Evolutionary conservation across 2,329 filamentous ascomycete species (phyloP), one percentile per base, ranked within the genome.

Genomic region (Fusarium austroafricanum): DNA sequence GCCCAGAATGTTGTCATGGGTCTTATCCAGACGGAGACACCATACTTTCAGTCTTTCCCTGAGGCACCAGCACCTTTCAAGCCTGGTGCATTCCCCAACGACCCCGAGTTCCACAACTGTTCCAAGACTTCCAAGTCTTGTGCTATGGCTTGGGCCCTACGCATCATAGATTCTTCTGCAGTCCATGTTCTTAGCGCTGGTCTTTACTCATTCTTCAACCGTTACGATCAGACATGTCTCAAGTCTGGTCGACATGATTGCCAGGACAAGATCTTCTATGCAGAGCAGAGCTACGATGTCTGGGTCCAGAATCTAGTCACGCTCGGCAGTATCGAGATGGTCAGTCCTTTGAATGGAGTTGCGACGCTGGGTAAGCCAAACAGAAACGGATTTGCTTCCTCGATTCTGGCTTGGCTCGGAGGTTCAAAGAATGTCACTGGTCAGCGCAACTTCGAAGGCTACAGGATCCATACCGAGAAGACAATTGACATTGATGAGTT

Each of bases 1-100:
- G 82, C 83, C 2, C 77, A 80, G 69, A 82, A 85, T 66, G 73
- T 85, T 65, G 81, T 81, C 63, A 81, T 83, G 74, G 80, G 80
- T n/a, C 74, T 82, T 53, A 84, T 85, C 47, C 83, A 86, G 66
- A 82, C 73, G 2, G 73, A 76, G 29, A 57, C 67, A 1, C 69
- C 72, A 10, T 72, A 73, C 43, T 74, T 54, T 10, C 71, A 74
- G 28, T 61, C 71, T 1, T 43, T 52, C 3, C 65, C 67, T 1
- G 23, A 57, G 4, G 61, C 68, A 0, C 64, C 70, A 11, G 44
- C 39, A 2, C 70, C 65, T 11, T 71, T 73, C 11, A 44, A 12
- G 2, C 61, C 52, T 2, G 61, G 47, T 3, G 61, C 61, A 1
- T 62, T 65, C 28, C 31, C 46, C 9, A 40, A 65, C 15, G 57